Conservation (phyloP, 495 filamentous ascomycete species). For the Gamarada debralockiae region DNA sequence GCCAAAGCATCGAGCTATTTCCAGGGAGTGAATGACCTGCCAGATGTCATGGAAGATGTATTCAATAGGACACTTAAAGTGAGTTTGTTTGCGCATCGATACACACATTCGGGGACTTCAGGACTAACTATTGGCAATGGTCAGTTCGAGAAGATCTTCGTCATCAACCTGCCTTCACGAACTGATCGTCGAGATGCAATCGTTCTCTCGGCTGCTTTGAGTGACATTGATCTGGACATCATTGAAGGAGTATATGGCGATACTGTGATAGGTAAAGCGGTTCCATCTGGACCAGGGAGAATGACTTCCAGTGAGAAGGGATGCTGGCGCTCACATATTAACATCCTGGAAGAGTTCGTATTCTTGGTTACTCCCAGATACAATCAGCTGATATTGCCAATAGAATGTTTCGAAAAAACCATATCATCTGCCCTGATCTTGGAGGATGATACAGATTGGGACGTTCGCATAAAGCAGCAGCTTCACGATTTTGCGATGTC, state of each 20-base stretch:
- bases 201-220: slow-evolving; percentile 46
- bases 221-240: slow-evolving; percentile 49
- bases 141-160: slow-evolving; percentile 58
- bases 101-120: not conserved
- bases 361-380: not conserved
- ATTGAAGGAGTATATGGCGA: slow-evolving; percentile 47
- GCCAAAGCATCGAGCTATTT: no score
- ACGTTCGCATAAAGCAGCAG: slow-evolving; percentile 38
- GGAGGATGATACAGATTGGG: slow-evolving; percentile 48
- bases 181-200: slow-evolving; percentile 62
- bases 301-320: slow-evolving; percentile 21
- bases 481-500: slow-evolving; percentile 26
- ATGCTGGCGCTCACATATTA: slow-evolving; percentile 45
- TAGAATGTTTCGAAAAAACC: slow-evolving; percentile 36
- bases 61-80: slow-evolving; percentile 32
- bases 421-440: slow-evolving; percentile 40
- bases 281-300: slow-evolving; percentile 19
- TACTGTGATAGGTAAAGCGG: slow-evolving; percentile 32
- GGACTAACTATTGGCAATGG: not conserved
- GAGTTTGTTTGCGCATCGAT: not conserved
- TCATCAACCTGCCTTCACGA: slow-evolving; percentile 56
- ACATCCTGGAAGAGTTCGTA: slow-evolving; percentile 32
- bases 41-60: slow-evolving; percentile 3
- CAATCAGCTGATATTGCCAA: not conserved
- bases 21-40: no score